These are phyloP conservation scores for Aspergillus tanneri DNA, from an alignment of 2,329 filamentous ascomycete genomes.

Conservation along the genomic window DNA sequence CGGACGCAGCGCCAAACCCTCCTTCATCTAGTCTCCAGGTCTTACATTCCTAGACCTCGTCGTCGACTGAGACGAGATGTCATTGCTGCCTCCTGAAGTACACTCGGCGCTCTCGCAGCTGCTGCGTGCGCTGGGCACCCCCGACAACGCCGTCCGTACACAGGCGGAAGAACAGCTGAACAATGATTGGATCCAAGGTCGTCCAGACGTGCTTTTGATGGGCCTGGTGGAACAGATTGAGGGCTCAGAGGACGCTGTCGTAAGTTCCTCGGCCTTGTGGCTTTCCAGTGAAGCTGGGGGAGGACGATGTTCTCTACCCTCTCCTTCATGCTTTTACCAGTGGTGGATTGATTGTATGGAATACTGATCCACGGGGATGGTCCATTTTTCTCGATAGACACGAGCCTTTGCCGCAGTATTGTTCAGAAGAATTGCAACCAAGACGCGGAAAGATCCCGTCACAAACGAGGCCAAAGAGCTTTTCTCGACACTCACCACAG, in stretches of 20 bases:
- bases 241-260: slow-evolving; percentile 68
- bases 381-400: slow-evolving; percentile 54
- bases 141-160: slow-evolving; percentile 81
- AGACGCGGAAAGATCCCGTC: slow-evolving; percentile 71
- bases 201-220: slow-evolving; percentile 88
- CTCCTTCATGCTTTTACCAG: too few relatives aligned
- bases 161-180: slow-evolving; percentile 88
- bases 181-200: slow-evolving; percentile 79
- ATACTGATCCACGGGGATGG: too few relatives aligned
- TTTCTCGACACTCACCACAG: slow-evolving; percentile 74
- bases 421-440: slow-evolving; percentile 89
- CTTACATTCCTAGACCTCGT: slow-evolving; percentile 13
- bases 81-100: slow-evolving; percentile 78
- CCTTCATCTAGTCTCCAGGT: slow-evolving; percentile 16
- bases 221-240: slow-evolving; percentile 90
- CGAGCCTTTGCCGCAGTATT: slow-evolving; percentile 91
- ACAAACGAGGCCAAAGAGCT: slow-evolving; percentile 74
- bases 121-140: slow-evolving; percentile 80
- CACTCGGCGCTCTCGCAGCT: slow-evolving; percentile 82
- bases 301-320: too few relatives aligned
- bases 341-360: too few relatives aligned
- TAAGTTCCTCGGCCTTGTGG: slow-evolving; percentile 46
- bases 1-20: slow-evolving; percentile 17
- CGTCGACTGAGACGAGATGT: slow-evolving; percentile 60
- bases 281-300: too few relatives aligned